Evolutionary conservation across 2,329 filamentous ascomycete species (phyloP).

Genomic region (Colletotrichum paranaense): DNA sequence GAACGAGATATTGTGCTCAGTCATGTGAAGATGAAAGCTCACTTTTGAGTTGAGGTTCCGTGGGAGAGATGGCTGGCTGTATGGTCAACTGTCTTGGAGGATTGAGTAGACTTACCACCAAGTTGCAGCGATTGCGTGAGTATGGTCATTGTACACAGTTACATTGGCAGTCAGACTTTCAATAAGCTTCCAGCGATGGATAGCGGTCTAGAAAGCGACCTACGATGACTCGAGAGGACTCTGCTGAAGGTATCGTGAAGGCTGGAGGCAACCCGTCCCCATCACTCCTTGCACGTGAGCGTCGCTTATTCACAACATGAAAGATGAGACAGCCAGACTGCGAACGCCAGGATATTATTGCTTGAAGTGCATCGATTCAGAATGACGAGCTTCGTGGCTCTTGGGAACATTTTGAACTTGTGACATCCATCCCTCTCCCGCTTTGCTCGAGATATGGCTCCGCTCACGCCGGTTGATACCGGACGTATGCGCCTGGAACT

Average conservation of each 20-base stretch:
- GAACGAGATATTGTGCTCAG: neutral
- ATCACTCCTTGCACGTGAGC: too few relatives aligned
- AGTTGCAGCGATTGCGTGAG: neutral
- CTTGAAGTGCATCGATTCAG: neutral
- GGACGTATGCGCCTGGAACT: too few relatives aligned
- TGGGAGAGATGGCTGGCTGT: neutral
- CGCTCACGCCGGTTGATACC: too few relatives aligned
- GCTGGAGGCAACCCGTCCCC: neutral
- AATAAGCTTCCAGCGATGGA: neutral
- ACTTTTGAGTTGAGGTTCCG: neutral
- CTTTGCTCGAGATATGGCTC: too few relatives aligned
- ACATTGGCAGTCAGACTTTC: neutral
- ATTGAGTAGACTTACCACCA: neutral
- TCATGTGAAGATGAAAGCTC: neutral
- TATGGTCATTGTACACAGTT: neutral
- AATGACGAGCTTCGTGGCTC: neutral
- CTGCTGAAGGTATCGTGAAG: neutral
- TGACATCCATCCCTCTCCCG: neutral
- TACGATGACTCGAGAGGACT: neutral
- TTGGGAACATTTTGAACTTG: neutral
- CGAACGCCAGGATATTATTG: neutral
- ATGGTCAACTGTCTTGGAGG: neutral
- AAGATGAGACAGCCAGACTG: neutral
- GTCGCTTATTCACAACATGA: neutral
- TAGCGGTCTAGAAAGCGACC: neutral